A percentile compares a stretch with the other conserved stretches of the same genome.
Conservation (phyloP, 352 stramenopile genomes). For the Aphanomyces astaci region DNA sequence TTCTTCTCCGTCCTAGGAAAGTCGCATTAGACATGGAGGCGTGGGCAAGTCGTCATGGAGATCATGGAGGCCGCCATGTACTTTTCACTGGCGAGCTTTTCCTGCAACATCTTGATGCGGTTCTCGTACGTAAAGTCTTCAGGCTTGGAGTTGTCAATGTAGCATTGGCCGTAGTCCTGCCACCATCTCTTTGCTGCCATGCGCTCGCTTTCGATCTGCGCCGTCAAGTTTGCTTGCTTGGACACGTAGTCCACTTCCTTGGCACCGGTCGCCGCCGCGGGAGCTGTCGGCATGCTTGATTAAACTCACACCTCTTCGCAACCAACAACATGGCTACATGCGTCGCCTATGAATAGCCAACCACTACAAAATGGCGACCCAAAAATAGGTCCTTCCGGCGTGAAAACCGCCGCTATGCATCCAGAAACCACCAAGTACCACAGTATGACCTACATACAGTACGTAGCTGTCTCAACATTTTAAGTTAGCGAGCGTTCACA, state of each 20-base stretch:
- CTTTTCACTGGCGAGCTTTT: constrained; percentile 53
- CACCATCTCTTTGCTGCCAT: constrained; percentile 72
- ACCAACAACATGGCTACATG: not conserved
- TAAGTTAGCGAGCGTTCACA: no score
- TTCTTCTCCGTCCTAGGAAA: constrained; percentile 40
- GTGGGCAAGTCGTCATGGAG: no score
- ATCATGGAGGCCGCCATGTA: no score
- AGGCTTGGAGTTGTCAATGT: constrained; percentile 62
- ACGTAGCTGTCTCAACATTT: no score
- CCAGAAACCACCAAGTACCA: no score
- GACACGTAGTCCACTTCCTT: constrained; percentile 81
- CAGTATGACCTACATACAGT: no score
- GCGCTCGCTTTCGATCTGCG: constrained; percentile 75
- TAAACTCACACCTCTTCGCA: not conserved
- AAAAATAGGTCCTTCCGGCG: no score
- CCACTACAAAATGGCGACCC: not conserved
- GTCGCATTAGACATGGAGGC: no score
- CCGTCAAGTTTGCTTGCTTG: constrained; percentile 71
- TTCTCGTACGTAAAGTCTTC: constrained; percentile 81
- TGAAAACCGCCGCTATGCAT: no score
- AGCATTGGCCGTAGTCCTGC: constrained; percentile 73
- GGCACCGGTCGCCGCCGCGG: constrained; percentile 26
- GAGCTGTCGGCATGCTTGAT: not conserved
- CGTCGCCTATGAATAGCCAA: not conserved
- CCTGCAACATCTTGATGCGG: constrained; percentile 60